Percentiles rank a stretch among this genome's conserved stretches.
Conservation (phyloP, 805 yeast species). For the Priceomyces haplophilus region DNA sequence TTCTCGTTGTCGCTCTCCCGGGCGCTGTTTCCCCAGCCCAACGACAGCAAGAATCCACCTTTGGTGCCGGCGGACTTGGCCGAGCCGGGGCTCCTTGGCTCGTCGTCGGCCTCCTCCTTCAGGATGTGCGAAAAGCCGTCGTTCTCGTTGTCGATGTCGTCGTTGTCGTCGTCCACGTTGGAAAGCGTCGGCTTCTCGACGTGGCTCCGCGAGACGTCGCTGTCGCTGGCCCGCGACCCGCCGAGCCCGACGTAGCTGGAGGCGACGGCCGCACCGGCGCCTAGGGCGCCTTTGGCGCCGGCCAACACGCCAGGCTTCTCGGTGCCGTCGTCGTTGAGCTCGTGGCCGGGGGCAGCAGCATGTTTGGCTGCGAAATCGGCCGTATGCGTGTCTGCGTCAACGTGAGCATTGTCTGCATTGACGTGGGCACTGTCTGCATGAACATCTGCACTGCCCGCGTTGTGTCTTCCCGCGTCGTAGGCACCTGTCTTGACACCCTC, state of each 20-base stretch:
- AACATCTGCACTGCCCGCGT: no score
- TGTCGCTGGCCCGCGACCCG: no score
- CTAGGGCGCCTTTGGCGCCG: conserved; percentile 16
- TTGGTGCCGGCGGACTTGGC: neutral
- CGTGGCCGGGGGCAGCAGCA: neutral
- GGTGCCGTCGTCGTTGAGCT: conserved; percentile 4
- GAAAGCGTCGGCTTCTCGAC: conserved; percentile 1
- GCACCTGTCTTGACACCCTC: conserved; percentile 17
- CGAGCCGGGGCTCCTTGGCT: neutral
- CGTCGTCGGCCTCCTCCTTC: neutral
- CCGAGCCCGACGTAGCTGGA: conserved; percentile 16
- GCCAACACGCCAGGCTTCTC: conserved; percentile 13
- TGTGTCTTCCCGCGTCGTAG: conserved; percentile 20
- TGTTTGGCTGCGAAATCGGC: no score
- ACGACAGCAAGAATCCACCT: conserved; percentile 3
- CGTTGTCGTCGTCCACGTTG: neutral
- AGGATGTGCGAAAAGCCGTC: conserved; percentile 1
- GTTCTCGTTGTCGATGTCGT: neutral
- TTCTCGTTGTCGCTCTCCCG: no score
- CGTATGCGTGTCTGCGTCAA: no score
- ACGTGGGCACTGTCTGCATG: no score
- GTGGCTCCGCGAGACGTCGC: neutral
- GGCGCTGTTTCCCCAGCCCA: conserved; percentile 1
- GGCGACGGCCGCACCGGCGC: conserved; percentile 21
- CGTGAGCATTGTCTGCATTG: no score